phyloP scores from a whole-genome alignment of 345 rosid species.

The Salix arbutifolia region DNA sequence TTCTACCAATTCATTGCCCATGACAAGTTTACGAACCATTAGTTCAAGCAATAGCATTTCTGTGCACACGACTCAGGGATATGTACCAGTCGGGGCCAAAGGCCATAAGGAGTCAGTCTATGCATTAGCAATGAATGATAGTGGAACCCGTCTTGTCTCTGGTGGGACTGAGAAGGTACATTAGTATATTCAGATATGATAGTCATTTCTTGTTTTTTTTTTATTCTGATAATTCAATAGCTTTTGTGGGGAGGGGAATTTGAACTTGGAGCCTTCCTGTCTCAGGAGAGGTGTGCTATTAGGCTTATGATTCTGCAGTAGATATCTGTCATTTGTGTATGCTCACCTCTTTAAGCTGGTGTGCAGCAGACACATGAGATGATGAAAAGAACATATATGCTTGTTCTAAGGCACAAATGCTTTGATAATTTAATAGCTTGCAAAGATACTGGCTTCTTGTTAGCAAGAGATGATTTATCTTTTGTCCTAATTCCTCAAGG shows the following conservation, averaged over 20 bases:
- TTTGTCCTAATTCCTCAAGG: conserved; percentile 41
- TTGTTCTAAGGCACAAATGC: background rate
- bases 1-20: conserved; percentile 50
- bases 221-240: background rate
- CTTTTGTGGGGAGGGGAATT: background rate
- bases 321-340: background rate
- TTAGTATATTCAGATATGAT: conserved; percentile 1
- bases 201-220: background rate
- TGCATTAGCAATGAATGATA: conserved; percentile 95
- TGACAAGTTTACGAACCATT: conserved; percentile 72
- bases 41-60: conserved; percentile 82
- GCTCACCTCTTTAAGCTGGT: background rate
- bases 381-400: background rate
- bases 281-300: background rate
- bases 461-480: background rate
- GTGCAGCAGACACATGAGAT: background rate
- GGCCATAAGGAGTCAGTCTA: conserved; percentile 99
- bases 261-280: background rate
- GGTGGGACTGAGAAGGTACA: conserved; percentile 99
- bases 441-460: background rate
- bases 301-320: background rate
- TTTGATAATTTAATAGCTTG: conserved; percentile 9
- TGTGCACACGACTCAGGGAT: conserved; percentile 62
- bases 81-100: conserved; percentile 76
- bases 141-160: conserved; percentile 85